phyloP scores from a whole-genome alignment of 2,329 filamentous ascomycete genomes.

The Exutisphaerella laricina region DNA sequence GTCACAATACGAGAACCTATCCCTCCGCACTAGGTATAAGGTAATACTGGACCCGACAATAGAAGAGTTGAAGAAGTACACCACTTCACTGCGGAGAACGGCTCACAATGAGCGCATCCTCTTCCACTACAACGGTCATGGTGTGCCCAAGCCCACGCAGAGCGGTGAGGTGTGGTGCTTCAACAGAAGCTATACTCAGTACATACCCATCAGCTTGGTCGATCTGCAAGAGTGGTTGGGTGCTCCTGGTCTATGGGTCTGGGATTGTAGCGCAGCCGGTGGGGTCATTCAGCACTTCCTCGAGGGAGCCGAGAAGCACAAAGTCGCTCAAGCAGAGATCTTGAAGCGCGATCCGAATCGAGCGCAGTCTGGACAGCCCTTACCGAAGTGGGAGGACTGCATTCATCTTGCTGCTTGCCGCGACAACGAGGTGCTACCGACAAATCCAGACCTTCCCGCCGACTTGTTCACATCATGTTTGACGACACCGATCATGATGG shows the following conservation, averaged over 20 bases:
- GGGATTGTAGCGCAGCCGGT: slow-evolving; percentile 94
- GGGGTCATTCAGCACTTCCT: slow-evolving; percentile 95
- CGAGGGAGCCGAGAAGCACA: slow-evolving; percentile 89
- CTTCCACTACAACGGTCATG: slow-evolving; percentile 99
- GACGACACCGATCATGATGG: slow-evolving; percentile 96
- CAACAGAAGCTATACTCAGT: slow-evolving; percentile 97
- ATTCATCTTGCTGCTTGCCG: slow-evolving; percentile 92
- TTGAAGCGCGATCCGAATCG: slow-evolving; percentile 62
- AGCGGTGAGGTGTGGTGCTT: slow-evolving; percentile 99
- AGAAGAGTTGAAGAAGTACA: slow-evolving; percentile 96
- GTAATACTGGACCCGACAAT: slow-evolving; percentile 94
- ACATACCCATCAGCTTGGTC: slow-evolving; percentile 93
- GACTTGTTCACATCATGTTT: slow-evolving; percentile 95
- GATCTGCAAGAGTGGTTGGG: slow-evolving; percentile 95
- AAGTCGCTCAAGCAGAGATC: slow-evolving; percentile 76
- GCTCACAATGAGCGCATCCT: slow-evolving; percentile 93
- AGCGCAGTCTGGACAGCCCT: slow-evolving; percentile 23
- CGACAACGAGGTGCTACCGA: slow-evolving; percentile 86
- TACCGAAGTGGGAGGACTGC: slow-evolving; percentile 69
- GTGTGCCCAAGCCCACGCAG: slow-evolving; percentile 88
- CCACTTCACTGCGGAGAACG: slow-evolving; percentile 79
- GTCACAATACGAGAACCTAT: slow-evolving; percentile 90
- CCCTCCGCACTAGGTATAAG: slow-evolving; percentile 94
- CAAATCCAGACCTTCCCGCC: slow-evolving; percentile 85
- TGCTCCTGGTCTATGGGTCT: slow-evolving; percentile 92